Percentiles rank a stretch among this genome's conserved stretches.
These are phyloP conservation scores for Aspergillus avenaceus DNA, from an alignment of 495 filamentous ascomycete species.

Conservation along the genomic window DNA sequence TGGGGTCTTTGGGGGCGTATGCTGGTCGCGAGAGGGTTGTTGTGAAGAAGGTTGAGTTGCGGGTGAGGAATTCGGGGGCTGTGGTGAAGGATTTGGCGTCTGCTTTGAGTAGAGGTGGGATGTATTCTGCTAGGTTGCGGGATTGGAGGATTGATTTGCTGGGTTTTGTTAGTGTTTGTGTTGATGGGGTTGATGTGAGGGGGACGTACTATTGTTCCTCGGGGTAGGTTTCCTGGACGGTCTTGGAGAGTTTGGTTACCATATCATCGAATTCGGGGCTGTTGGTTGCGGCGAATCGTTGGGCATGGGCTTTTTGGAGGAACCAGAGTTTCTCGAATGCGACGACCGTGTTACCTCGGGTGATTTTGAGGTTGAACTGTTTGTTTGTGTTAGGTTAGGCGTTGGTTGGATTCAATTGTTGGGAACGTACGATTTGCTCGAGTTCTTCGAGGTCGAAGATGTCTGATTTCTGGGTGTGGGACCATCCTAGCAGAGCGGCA, in stretches of 20 bases:
- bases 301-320: constrained; percentile 71
- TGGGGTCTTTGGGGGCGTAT: constrained; percentile 23
- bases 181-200: constrained; percentile 1
- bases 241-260: constrained; percentile 33
- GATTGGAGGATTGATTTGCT: constrained; percentile 30
- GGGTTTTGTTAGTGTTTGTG: not conserved
- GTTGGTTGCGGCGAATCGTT: constrained; percentile 30
- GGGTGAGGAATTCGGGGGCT: constrained; percentile 51
- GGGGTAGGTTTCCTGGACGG: constrained; percentile 28
- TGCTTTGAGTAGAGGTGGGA: constrained; percentile 51
- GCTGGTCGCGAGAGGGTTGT: constrained; percentile 29
- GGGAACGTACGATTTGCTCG: constrained; percentile 53
- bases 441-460: constrained; percentile 68
- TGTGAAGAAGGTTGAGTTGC: constrained; percentile 63
- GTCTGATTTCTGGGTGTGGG: constrained; percentile 59
- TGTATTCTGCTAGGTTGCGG: constrained; percentile 26
- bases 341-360: constrained; percentile 82
- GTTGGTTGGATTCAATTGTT: not conserved
- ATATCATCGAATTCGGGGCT: constrained; percentile 45
- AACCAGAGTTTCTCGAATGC: constrained; percentile 75
- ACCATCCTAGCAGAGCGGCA: constrained; percentile 83
- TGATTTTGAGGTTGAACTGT: constrained; percentile 79
- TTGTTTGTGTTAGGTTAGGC: constrained; percentile 9
- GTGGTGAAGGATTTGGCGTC: constrained; percentile 62
- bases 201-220: constrained; percentile 25